Evolutionary conservation across 805 yeast genomes (phyloP).

Genomic region (Yueomyces sinensis): DNA sequence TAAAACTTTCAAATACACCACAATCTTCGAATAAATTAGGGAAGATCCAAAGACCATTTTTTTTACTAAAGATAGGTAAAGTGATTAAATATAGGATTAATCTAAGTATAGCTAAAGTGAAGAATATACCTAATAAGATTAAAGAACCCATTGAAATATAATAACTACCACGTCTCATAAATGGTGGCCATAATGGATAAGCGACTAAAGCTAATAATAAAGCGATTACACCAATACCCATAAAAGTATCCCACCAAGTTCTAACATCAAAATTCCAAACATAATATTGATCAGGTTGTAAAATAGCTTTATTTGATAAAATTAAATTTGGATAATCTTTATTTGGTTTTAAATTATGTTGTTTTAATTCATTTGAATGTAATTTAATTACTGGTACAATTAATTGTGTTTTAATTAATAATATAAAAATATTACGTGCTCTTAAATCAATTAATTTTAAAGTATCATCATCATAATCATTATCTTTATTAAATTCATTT

Average conservation of each 20-base stretch:
- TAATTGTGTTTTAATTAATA: conserved; percentile 58
- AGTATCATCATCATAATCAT: conserved; percentile 11
- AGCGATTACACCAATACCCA: conserved; percentile 33
- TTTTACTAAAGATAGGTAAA: conserved; percentile 16
- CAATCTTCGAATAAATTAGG: conserved; percentile 94
- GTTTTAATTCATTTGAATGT: conserved; percentile 52
- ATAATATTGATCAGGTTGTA: conserved; percentile 58
- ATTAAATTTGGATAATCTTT: conserved; percentile 49
- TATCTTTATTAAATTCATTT: conserved; percentile 8
- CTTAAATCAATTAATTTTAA: conserved; percentile 25
- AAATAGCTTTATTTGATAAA: conserved; percentile 41
- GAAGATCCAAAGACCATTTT: conserved; percentile 86
- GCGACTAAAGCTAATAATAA: conserved; percentile 55
- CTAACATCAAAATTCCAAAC: conserved; percentile 74
- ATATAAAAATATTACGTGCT: conserved; percentile 50
- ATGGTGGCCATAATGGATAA: conserved; percentile 91
- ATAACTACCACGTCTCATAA: conserved; percentile 86
- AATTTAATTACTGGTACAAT: conserved; percentile 67
- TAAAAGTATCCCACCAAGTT: conserved; percentile 31
- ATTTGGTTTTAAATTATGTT: conserved; percentile 48
- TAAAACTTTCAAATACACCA: conserved; percentile 84
- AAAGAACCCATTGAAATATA: conserved; percentile 68
- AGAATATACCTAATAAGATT: conserved; percentile 61
- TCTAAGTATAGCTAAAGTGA: conserved; percentile 68
- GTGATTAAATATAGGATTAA: conserved; percentile 46